phyloP scores from a whole-genome alignment of 2,329 filamentous ascomycete genomes.

The Neoarthrinium moseri region DNA sequence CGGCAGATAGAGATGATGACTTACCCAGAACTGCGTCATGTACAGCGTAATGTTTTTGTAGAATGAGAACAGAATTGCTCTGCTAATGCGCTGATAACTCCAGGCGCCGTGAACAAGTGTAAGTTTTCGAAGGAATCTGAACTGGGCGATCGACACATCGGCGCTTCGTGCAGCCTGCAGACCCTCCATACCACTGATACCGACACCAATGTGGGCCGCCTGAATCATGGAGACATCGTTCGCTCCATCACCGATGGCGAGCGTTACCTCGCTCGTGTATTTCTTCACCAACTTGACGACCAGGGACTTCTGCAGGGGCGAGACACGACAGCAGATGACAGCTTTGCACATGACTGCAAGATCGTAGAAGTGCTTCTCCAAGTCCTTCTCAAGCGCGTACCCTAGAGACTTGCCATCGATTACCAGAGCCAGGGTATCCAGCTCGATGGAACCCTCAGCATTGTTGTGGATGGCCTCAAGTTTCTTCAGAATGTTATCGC shows the following conservation, averaged over 20 bases:
- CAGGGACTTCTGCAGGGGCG: constrained; percentile 92
- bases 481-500: constrained; percentile 91
- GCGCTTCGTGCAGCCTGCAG: constrained; percentile 94
- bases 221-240: constrained; percentile 99
- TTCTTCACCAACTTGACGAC: constrained; percentile 98
- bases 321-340: constrained; percentile 98
- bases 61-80: constrained; percentile 96
- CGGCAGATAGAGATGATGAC: constrained; percentile 29
- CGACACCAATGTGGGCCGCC: constrained; percentile 94
- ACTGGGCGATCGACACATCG: constrained; percentile 94
- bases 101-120: constrained; percentile 93
- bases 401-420: constrained; percentile 97
- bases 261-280: constrained; percentile 82
- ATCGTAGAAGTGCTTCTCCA: constrained; percentile 92
- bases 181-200: constrained; percentile 96
- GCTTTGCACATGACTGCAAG: constrained; percentile 95
- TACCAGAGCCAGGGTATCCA: constrained; percentile 84
- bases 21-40: constrained; percentile 98
- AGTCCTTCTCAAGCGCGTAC: constrained; percentile 85
- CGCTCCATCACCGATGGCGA: constrained; percentile 95
- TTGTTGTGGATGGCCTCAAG: constrained; percentile 86
- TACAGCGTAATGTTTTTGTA: constrained; percentile 99
- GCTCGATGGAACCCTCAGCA: constrained; percentile 71
- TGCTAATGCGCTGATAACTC: constrained; percentile 96
- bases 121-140: constrained; percentile 90